These are phyloP conservation scores for Ceratocystis destructans DNA, from an alignment of 2,329 filamentous ascomycete genomes.

Conservation along the genomic window DNA sequence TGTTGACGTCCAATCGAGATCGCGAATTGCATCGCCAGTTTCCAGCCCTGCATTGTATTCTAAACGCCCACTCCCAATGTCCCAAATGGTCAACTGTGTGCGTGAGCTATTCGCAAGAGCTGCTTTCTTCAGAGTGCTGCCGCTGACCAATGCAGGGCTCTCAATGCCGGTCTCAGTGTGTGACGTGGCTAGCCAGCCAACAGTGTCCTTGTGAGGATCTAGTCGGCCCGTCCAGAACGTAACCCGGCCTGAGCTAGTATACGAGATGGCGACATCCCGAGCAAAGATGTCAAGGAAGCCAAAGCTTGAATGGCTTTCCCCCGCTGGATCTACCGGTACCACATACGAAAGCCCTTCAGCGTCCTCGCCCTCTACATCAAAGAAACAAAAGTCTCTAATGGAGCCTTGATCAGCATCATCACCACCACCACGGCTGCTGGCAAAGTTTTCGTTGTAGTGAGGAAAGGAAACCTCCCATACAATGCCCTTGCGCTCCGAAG, in stretches of 20 bases:
- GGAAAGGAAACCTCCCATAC: constrained; percentile 67
- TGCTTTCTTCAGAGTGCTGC: constrained; percentile 74
- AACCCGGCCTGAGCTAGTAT: constrained; percentile 59
- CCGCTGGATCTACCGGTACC: constrained; percentile 75
- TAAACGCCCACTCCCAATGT: constrained; percentile 64
- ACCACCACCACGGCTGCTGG: not conserved
- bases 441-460: constrained; percentile 26
- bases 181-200: constrained; percentile 74
- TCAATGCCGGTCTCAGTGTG: constrained; percentile 64
- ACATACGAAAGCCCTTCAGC: constrained; percentile 50
- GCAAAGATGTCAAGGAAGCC: constrained; percentile 79
- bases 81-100: constrained; percentile 79
- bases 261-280: constrained; percentile 73
- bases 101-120: constrained; percentile 63
- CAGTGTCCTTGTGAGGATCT: constrained; percentile 40
- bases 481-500: constrained; percentile 61
- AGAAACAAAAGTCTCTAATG: constrained; percentile 55
- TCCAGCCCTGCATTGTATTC: constrained; percentile 69
- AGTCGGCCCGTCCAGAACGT: constrained; percentile 77
- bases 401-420: constrained; percentile 18
- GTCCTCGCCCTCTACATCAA: constrained; percentile 48
- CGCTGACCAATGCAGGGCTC: constrained; percentile 65
- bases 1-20: constrained; percentile 88
- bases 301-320: constrained; percentile 53
- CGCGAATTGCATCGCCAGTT: constrained; percentile 59